Percentiles rank a stretch among this genome's conserved stretches.
phyloP scores from a whole-genome alignment of 2,329 filamentous ascomycete species.

The Xylaria sp. region DNA sequence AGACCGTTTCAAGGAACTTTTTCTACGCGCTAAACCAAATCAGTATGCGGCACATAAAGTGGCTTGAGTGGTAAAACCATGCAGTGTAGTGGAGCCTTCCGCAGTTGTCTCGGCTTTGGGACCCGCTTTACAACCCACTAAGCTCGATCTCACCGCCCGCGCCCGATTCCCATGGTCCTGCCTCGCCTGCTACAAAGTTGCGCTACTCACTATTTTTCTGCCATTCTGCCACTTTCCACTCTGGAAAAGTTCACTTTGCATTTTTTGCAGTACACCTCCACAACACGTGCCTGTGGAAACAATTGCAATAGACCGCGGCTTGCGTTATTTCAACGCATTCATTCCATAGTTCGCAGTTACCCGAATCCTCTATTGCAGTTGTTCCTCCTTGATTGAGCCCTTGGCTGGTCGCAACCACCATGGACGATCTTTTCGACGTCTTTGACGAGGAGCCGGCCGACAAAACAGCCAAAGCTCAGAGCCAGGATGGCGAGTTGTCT shows the following conservation, averaged over 20 bases:
- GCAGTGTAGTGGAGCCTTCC: no score
- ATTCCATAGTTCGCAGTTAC: background rate
- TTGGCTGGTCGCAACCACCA: constrained; percentile 55
- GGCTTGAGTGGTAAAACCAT: no score
- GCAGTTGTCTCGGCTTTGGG: no score
- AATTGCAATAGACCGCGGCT: background rate
- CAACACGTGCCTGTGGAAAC: constrained; percentile 3
- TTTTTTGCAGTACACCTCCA: background rate
- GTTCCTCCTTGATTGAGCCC: background rate
- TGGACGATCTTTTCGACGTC: constrained; percentile 79
- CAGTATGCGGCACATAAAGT: no score
- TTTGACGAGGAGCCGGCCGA: constrained; percentile 74
- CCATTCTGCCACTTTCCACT: constrained; percentile 21
- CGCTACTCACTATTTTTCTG: constrained; percentile 45
- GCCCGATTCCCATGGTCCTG: constrained; percentile 19
- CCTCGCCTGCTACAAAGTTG: constrained; percentile 16
- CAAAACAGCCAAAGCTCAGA: constrained; percentile 57
- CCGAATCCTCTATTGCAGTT: background rate
- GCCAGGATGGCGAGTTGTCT: constrained; percentile 46
- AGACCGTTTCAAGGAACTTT: no score
- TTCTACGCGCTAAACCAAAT: no score
- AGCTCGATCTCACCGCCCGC: constrained; percentile 43
- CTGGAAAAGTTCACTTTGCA: constrained; percentile 34
- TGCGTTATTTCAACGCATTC: background rate
- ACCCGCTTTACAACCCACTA: background rate